Percentiles rank a stretch among this genome's conserved stretches.
Conservation (phyloP, 176 grass and related monocot species). For the Phoenix roebelenii region DNA sequence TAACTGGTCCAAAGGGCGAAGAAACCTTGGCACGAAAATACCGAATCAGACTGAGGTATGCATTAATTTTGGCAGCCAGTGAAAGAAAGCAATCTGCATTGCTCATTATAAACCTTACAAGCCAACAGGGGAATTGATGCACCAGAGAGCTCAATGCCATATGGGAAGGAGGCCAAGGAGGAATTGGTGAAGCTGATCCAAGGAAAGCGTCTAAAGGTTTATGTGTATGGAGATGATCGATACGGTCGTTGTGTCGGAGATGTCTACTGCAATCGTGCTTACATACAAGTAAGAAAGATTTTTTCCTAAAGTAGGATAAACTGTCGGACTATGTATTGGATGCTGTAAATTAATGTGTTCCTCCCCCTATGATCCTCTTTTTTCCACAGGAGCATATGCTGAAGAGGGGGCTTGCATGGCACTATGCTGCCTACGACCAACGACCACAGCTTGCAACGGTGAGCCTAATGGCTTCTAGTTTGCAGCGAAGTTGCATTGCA, state of each 20-base stretch:
- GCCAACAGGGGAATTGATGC: slow-evolving; percentile 67
- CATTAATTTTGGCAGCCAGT: neutral
- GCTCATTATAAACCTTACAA: neutral
- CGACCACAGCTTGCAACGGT: slow-evolving; percentile 46
- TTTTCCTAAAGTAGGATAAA: neutral
- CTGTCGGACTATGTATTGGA: neutral
- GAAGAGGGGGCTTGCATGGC: slow-evolving; percentile 77
- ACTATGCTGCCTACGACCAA: slow-evolving; percentile 59
- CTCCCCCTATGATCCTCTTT: neutral
- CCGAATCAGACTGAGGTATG: slow-evolving; percentile 68
- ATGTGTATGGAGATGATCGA: slow-evolving; percentile 34
- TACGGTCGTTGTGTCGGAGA: slow-evolving; percentile 75
- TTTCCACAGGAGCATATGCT: slow-evolving; percentile 57
- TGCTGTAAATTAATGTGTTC: neutral
- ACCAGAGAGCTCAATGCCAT: slow-evolving; percentile 78
- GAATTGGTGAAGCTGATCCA: slow-evolving; percentile 53
- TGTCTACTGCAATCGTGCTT: slow-evolving; percentile 45
- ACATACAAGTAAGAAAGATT: slow-evolving; percentile 46
- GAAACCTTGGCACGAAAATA: slow-evolving; percentile 53
- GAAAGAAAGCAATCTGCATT: no score
- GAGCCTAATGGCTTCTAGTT: slow-evolving; percentile 12
- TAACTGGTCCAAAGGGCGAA: slow-evolving; percentile 11
- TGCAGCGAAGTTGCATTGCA: neutral
- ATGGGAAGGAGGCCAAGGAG: slow-evolving; percentile 71
- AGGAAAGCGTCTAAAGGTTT: slow-evolving; percentile 45